Conservation (phyloP, 2,329 filamentous ascomycete genomes). For the Pseudogymnoascus verrucosus region DNA sequence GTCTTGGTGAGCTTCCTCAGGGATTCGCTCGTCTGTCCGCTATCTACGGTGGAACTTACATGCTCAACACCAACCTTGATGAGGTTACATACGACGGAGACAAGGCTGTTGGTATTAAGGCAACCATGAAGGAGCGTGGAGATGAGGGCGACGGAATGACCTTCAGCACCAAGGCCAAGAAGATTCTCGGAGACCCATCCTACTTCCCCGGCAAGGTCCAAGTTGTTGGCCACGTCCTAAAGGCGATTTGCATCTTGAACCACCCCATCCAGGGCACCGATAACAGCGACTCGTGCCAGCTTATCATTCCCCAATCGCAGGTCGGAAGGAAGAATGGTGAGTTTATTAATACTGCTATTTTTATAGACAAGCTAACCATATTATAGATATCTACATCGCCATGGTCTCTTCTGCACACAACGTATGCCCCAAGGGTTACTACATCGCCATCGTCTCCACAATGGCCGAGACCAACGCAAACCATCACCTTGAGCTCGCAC, state of each 20-base stretch:
- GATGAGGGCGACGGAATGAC: slow-evolving; percentile 70
- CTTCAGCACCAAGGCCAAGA: slow-evolving; percentile 92
- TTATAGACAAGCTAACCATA: slow-evolving; percentile 13
- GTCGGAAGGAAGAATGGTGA: slow-evolving; percentile 91
- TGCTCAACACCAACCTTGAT: slow-evolving; percentile 93
- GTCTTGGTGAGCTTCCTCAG: slow-evolving; percentile 92
- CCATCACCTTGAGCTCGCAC: slow-evolving; percentile 90
- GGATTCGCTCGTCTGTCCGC: slow-evolving; percentile 95
- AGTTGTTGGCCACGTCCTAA: slow-evolving; percentile 81
- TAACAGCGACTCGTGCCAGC: slow-evolving; percentile 80
- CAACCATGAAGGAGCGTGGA: slow-evolving; percentile 84
- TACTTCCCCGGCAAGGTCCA: slow-evolving; percentile 91
- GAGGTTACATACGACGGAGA: slow-evolving; percentile 77
- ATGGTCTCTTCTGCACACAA: slow-evolving; percentile 94
- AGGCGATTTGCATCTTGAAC: slow-evolving; percentile 95
- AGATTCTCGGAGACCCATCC: slow-evolving; percentile 91
- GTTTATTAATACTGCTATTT: slow-evolving; percentile 23
- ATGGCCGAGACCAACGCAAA: slow-evolving; percentile 88
- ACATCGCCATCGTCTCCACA: slow-evolving; percentile 95
- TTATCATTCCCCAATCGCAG: slow-evolving; percentile 97
- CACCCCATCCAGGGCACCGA: slow-evolving; percentile 88
- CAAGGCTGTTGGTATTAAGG: slow-evolving; percentile 93
- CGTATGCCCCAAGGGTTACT: slow-evolving; percentile 98
- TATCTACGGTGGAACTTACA: slow-evolving; percentile 98
- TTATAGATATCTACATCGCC: slow-evolving; percentile 85